Conservation (phyloP, 306 rosid species). For the Adenanthera pavonina region DNA sequence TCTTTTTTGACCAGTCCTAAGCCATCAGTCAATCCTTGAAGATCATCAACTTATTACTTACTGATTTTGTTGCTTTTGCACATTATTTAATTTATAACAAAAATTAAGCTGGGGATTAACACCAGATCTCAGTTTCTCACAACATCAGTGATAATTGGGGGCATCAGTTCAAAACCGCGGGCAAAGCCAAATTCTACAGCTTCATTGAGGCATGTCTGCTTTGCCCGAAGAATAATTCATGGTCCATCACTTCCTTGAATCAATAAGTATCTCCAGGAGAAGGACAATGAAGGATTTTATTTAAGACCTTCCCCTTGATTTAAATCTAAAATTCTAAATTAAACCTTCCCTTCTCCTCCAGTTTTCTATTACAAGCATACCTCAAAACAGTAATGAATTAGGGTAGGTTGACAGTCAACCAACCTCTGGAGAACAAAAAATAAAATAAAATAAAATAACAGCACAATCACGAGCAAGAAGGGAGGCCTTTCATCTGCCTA, state of each 20-base stretch:
- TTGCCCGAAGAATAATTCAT: conserved; percentile 4
- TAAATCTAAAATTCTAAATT: background rate
- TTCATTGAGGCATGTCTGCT: background rate
- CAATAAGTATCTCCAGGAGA: background rate
- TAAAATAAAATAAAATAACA: no score
- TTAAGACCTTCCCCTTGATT: conserved; percentile 14
- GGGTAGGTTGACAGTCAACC: background rate
- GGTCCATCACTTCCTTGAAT: conserved; percentile 22
- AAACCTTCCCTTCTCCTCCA: background rate
- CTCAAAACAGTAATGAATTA: background rate
- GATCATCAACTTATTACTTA: background rate
- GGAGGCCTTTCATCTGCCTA: conserved; percentile 16
- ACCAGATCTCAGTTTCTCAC: background rate
- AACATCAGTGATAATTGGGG: background rate
- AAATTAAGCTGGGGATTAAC: background rate
- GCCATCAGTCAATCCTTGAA: background rate
- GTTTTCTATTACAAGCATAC: background rate
- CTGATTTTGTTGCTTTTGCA: background rate
- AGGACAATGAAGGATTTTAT: background rate
- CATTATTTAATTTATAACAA: background rate
- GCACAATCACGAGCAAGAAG: background rate
- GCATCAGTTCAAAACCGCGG: background rate
- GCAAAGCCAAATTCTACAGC: background rate
- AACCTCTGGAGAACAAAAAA: background rate
- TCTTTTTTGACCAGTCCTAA: conserved; percentile 1